These are phyloP conservation scores for Avena eriantha DNA, from an alignment of 176 grass and related monocot species.

Conservation along the genomic window DNA sequence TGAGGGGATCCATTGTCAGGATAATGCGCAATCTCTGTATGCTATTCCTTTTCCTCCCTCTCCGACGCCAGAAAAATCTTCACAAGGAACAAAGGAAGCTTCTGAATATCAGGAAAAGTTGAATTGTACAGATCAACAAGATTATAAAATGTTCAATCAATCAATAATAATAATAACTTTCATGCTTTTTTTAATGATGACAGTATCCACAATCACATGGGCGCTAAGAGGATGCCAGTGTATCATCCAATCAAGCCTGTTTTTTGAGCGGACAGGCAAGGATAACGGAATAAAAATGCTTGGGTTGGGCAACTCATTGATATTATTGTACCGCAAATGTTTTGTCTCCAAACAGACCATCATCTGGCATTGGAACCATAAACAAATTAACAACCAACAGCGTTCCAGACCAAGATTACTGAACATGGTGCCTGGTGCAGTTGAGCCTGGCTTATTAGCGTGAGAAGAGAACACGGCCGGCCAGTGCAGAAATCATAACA, in stretches of 20 bases:
- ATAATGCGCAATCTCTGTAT: constrained; percentile 6
- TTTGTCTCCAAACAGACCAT: constrained; percentile 19
- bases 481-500: constrained; percentile 28
- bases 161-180: constrained; percentile 20
- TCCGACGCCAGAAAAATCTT: constrained; percentile 17
- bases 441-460: background rate
- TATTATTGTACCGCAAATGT: constrained; percentile 26
- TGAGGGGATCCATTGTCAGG: constrained; percentile 10
- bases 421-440: constrained; percentile 43
- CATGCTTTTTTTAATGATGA: constrained; percentile 44
- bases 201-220: constrained; percentile 47
- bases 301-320: constrained; percentile 37
- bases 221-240: constrained; percentile 43
- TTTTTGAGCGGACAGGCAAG: constrained; percentile 34
- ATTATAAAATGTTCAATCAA: constrained; percentile 53
- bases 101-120: constrained; percentile 41
- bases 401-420: constrained; percentile 22
- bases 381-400: constrained; percentile 30
- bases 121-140: constrained; percentile 35
- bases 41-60: background rate
- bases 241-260: constrained; percentile 45
- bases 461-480: background rate
- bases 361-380: constrained; percentile 36
- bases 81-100: constrained; percentile 47
- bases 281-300: constrained; percentile 44